Base-by-base conservation (phyloP, 1,284 basidiomycete species). In the Boletus sp. region DNA sequence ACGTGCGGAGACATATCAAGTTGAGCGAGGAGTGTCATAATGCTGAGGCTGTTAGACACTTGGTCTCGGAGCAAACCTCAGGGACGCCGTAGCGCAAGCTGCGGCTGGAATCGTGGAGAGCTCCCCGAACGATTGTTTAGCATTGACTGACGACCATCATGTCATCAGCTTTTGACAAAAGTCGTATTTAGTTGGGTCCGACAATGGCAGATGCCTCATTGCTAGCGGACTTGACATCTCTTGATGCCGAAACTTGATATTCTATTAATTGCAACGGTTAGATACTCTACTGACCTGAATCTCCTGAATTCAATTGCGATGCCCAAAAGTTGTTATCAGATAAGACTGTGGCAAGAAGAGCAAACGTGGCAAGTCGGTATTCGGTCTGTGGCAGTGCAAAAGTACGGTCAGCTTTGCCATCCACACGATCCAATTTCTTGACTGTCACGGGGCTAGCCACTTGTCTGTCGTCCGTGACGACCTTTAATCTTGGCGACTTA, bases 311-410 rank as follows among this genome's bases (percentile, higher is more conserved):
- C 22, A 31, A 22, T 27, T 31, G 13, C n/a, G 50, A 51, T 51
- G 13, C 5, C 12, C 7, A 12, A 29, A 7, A 12, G 11, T 42
- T 22, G 33, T 44, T 35, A 51, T 60, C 55, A 48, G 56, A 59
- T 58, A 47, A 60, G 36, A 60, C 56, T n/a, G 7, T 27, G 22
- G 12, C 20, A 13, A 18, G 15, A 36, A 16, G 15, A 35, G 64
- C n/a, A 53, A 47, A 67, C 65, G 63, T 67, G 63, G 63, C 65
- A 31, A 1, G 18, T 42, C 13, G 12, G 35, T 15, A 57, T 61
- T 49, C n/a, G 15, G 39, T 24, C 13, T 43, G 64, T 67, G 64
- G 64, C 64, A 22, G 65, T 65, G 67, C 44, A 24, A 29, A 31
- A 37, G 22, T 15, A 31, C 6, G 3, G 18, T 12, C 36, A 20